Evolutionary conservation across 257 asterid genomes (phyloP), one percentile per base, ranked within the genome.

Genomic region (Nemophila menziesii): DNA sequence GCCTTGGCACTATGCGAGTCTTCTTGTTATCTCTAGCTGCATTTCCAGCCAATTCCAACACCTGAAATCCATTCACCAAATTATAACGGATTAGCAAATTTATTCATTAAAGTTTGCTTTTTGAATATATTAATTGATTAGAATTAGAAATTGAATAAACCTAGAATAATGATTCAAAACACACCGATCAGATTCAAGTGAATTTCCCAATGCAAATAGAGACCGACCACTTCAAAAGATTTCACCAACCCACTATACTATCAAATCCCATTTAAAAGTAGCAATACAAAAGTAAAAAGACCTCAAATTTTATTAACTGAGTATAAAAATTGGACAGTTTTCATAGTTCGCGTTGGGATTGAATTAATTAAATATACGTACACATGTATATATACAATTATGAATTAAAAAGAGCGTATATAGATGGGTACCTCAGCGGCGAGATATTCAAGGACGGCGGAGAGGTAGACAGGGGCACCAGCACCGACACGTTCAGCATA

Each of bases 1-100:
- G 63, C 49, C 63, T 48, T 11, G 63, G 56, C 38, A 48, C 45
- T 7, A 56, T 56, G 11, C 63, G 43, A 5, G 29, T 56, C 63
- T 56, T 56, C 45, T 56, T 56, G 23, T 56, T 56, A 34, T 48
- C 63, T 49, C 63, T 56, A n/a, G 63, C 63, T 17, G 63, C 63
- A 48, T 56, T 56, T 18, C 63, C 56, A 1, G 63, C 56, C 56
- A 56, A 56, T 45, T 56, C 63, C 50, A 56, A 49, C 4, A 56
- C 56, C 63, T 56, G 15, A 1, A n/a, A 33, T 11, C 19, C 5
- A 48, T 3, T 3, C 8, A 5, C n/a, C n/a, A n/a, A n/a, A n/a
- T n/a, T n/a, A n/a, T n/a, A n/a, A n/a, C n/a, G n/a, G n/a, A n/a
- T n/a, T n/a, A n/a, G n/a, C n/a, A n/a, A n/a, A n/a, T n/a, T n/a